Base-by-base conservation (phyloP, 139 green algal genomes). In the Asterochloris erici region DNA sequence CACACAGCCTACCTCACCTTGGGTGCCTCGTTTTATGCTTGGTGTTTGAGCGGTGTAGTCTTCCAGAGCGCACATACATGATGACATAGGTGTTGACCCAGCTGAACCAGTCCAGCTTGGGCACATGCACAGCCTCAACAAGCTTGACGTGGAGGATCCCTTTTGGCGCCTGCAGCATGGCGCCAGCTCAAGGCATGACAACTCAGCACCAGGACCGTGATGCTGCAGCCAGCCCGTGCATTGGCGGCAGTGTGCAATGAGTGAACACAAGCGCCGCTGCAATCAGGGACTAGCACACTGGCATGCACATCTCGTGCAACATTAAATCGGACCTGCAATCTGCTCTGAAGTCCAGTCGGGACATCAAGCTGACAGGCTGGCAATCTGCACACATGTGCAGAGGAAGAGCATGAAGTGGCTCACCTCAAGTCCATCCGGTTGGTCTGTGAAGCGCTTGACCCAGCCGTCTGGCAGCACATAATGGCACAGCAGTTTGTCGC, bases 101-200 rank as follows among this genome's bases (percentile, higher is more conserved):
- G 16, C 38, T 54, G 47, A 82, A 74, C 79, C 79, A 84, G 73
- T 87, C 84, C 74, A 84, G 71, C 54, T 73, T 77, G 14, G 84
- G 84, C 70, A 87, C 73, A 69, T 87, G 60, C n/a, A 62, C 70
- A 21, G 84, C 84, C 73, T 87, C 84, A 38, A 87, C 68, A 66
- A 87, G 28, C 27, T 79, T 75, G 47, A 87, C 79, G 28, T 84
- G 82, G 64, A 87, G 29, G 23, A 87, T 79, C 63, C 84, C 84
- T 24, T 63, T 28, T 14, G 84, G 84, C 64, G 84, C 28, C 82
- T 85, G 82, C 60, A 79, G 63, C 38, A 60, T 21, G 19, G 21
- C 17, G 66, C 6, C 9, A 61, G 60, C 77, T 71, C 0, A 63
- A 12, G 14, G 21, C 28, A 1, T 63, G 11, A 75, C 12, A 0